These are phyloP conservation scores for Casuarina glauca DNA, from an alignment of 306 rosid genomes.

Conservation along the genomic window DNA sequence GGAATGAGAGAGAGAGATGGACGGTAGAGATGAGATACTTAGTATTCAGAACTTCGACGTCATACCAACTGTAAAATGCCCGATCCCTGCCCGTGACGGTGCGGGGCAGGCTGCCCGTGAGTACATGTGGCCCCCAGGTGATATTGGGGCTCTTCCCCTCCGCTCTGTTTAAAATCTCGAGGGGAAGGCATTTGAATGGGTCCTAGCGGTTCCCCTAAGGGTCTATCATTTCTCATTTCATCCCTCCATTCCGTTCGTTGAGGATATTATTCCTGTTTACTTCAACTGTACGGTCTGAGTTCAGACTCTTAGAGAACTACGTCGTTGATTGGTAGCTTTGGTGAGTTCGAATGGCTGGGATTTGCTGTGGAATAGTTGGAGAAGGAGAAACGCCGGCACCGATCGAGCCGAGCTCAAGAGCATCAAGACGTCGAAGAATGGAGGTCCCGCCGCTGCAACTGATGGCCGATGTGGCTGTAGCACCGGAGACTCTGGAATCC, in stretches of 20 bases:
- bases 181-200: constrained; percentile 24
- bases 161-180: constrained; percentile 38
- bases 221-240: neutral
- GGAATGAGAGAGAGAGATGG: neutral
- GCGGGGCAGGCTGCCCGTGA: constrained; percentile 76
- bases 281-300: neutral
- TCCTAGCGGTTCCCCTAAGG: neutral
- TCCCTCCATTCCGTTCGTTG: neutral
- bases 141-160: constrained; percentile 17
- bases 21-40: constrained; percentile 32
- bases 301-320: neutral
- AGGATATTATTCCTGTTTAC: neutral
- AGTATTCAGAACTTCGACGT: constrained; percentile 53
- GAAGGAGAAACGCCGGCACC: constrained; percentile 58
- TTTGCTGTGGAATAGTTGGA: constrained; percentile 77
- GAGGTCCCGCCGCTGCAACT: constrained; percentile 40
- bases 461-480: constrained; percentile 45
- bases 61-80: constrained; percentile 71
- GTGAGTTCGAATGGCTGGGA: constrained; percentile 60
- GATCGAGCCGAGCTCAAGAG: constrained; percentile 40
- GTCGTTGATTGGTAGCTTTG: no score
- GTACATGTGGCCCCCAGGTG: constrained; percentile 62
- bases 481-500: neutral
- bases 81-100: constrained; percentile 71
- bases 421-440: constrained; percentile 44